These are phyloP conservation scores for Mycena filopes DNA, from an alignment of 768 basidiomycete genomes.

Conservation along the genomic window DNA sequence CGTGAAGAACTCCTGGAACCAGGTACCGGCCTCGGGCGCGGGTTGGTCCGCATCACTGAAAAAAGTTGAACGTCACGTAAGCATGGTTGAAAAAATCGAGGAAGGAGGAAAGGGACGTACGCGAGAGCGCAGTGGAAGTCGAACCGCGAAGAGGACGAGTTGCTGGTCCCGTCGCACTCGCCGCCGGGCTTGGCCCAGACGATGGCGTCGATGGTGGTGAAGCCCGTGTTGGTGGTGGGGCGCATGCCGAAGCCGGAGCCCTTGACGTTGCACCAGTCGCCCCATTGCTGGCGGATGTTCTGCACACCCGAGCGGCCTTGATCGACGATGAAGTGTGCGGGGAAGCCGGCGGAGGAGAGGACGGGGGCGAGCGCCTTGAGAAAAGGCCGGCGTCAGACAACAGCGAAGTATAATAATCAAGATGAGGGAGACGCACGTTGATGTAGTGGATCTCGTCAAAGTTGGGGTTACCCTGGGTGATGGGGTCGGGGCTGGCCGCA, in stretches of 20 bases:
- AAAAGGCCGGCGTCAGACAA: neutral
- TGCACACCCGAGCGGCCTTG: constrained; percentile 73
- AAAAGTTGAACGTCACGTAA: constrained; percentile 15
- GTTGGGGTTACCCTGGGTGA: constrained; percentile 68
- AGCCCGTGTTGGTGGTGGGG: constrained; percentile 52
- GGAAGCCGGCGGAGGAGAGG: constrained; percentile 57
- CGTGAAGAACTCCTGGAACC: constrained; percentile 77
- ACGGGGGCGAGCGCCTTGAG: constrained; percentile 59
- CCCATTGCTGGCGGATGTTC: constrained; percentile 69
- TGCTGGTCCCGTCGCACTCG: constrained; percentile 55
- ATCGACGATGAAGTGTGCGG: constrained; percentile 73
- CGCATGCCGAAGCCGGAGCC: constrained; percentile 59
- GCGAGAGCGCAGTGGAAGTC: constrained; percentile 52
- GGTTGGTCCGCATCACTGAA: constrained; percentile 62
- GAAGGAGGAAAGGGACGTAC: constrained; percentile 49
- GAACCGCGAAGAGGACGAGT: constrained; percentile 40
- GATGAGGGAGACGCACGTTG: constrained; percentile 48
- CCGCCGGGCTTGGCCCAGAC: constrained; percentile 60
- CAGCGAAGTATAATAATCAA: neutral
- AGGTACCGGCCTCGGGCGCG: constrained; percentile 71
- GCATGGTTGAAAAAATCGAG: neutral
- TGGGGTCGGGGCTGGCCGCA: constrained; percentile 65
- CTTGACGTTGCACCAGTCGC: constrained; percentile 75
- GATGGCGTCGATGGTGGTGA: constrained; percentile 52
- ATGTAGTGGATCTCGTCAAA: constrained; percentile 73